phyloP scores from a whole-genome alignment of 208 protist genomes.

The Acanthamoeba quina region DNA sequence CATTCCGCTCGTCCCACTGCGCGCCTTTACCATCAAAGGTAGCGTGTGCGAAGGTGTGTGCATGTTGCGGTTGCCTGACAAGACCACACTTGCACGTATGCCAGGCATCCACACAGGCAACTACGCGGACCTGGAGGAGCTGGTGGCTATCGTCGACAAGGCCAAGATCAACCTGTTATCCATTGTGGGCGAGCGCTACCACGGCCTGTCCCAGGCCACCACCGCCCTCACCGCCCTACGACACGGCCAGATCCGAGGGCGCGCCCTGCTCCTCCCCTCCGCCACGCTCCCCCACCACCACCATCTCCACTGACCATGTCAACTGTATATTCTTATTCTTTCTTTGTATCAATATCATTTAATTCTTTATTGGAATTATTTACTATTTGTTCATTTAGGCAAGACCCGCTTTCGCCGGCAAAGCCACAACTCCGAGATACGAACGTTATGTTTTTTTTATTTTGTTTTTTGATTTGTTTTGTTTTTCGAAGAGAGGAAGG shows the following conservation, averaged over 20 bases:
- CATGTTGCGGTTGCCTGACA: background rate
- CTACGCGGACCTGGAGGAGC: conserved; percentile 34
- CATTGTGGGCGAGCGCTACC: conserved; percentile 12
- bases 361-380: too few species aligned
- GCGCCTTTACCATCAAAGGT: conserved; percentile 60
- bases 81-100: background rate
- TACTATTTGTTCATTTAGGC: too few species aligned
- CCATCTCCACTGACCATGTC: background rate
- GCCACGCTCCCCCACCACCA: background rate
- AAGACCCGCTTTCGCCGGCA: too few species aligned
- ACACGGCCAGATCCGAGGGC: conserved; percentile 11
- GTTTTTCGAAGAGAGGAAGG: background rate
- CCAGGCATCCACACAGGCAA: conserved; percentile 54
- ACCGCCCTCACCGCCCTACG: background rate
- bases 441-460: too few species aligned
- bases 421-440: too few species aligned
- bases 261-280: conserved; percentile 11
- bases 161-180: background rate
- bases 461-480: too few species aligned
- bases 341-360: too few species aligned
- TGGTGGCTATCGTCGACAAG: conserved; percentile 36
- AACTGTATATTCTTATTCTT: too few species aligned
- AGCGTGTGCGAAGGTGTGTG: too few species aligned
- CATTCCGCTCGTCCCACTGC: conserved; percentile 41
- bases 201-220: conserved; percentile 16